Base-by-base conservation (phyloP, 441 rosid species). In the Pelargonium australe region DNA sequence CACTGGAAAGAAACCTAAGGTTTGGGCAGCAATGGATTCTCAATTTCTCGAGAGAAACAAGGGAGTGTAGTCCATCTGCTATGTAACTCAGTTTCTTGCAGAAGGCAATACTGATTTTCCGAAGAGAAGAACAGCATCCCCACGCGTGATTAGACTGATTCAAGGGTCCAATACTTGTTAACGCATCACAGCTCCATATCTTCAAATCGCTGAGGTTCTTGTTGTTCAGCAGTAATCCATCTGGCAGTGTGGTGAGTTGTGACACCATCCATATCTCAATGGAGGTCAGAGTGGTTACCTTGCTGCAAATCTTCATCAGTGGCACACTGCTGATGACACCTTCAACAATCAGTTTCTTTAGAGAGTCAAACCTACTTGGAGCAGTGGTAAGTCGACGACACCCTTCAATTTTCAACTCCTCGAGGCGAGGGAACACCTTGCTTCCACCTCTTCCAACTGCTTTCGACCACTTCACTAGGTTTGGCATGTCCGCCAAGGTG, bases 351-450 rank as follows among this genome's bases (percentile, higher is more conserved):
- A 76, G 43, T 13, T 41, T 13, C 13, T 14, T 45, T 10, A 76
- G 79, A 14, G 76, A 37, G 1, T 68, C 49, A 41, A 61, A 10
- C 17, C 62, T 43, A 9, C 41, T 20, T 9, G 44, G 11, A 10
- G 72, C 72, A 14, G 72, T 28, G 34, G 55, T 62, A 13, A 28
- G 51, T 43, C 68, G 37, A 8, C 0, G 31, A 51, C 76, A 72
- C 0, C 4, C 2, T 3, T 1, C 1, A 51, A 76, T 66, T 1
- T 37, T 5, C 53, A 80, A 65, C 7, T 64, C 63, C 63, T 65
- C 62, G 1, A 80, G 76, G 41, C 16, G 16, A 68, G 83, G 83
- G 60, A 78, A 78, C 57, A 63, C 64, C 63, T 43, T 14, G 7
- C 19, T 53, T 5, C 4, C 37, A 20, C 5, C 17, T 62, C 23